Evolutionary conservation across 148 eudicot genomes (phyloP).

Genomic region (Chenopodium berlandieri): DNA sequence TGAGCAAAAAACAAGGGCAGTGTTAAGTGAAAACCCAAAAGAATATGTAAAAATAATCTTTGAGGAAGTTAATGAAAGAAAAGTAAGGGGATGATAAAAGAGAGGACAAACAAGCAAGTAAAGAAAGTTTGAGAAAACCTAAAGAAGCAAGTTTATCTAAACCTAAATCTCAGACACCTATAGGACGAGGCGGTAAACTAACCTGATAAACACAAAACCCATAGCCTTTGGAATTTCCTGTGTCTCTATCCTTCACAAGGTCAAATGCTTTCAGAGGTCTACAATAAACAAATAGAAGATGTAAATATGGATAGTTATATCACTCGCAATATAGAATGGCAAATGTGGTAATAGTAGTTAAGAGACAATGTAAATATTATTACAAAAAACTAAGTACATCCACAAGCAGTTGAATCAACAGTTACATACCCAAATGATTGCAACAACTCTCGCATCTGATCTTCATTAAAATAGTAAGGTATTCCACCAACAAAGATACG

Average conservation of each 20-base stretch:
- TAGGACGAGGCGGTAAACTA: slow-evolving; percentile 15
- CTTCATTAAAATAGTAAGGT: slow-evolving; percentile 84
- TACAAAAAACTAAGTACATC: neutral
- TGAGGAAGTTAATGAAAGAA: no score
- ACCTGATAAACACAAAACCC: slow-evolving; percentile 89
- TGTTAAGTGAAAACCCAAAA: no score
- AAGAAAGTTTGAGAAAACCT: neutral
- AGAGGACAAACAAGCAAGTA: no score
- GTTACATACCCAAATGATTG: slow-evolving; percentile 76
- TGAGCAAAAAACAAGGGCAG: no score
- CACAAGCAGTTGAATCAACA: slow-evolving; percentile 3
- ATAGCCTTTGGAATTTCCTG: slow-evolving; percentile 92
- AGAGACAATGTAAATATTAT: neutral
- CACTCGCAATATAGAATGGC: neutral
- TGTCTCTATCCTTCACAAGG: slow-evolving; percentile 92
- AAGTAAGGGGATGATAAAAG: no score
- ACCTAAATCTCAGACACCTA: neutral
- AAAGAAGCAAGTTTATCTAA: neutral
- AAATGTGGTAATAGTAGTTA: neutral
- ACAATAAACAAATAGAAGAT: slow-evolving; percentile 18
- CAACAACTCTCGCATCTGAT: slow-evolving; percentile 74
- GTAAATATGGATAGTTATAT: neutral
- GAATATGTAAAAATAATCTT: no score
- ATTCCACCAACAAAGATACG: slow-evolving; percentile 93
- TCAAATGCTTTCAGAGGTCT: slow-evolving; percentile 86